Base-by-base conservation (phyloP, 805 yeast genomes). In the Metschnikowia cerradonensis region DNA sequence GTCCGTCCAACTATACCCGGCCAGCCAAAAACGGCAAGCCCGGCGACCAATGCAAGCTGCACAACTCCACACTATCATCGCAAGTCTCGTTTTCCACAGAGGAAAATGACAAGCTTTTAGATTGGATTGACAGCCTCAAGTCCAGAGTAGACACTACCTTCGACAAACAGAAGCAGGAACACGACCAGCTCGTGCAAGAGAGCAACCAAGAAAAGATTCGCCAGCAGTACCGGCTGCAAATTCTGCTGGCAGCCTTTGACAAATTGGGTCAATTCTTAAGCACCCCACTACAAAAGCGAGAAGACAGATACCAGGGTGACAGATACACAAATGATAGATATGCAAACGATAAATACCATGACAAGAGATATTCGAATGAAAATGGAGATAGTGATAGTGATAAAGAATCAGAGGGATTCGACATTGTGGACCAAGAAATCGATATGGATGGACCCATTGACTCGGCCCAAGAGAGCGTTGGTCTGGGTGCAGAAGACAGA, bases 221-320 rank as follows among this genome's bases (percentile, higher is more conserved):
- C 41, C 51, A 31, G n/a, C 53, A 57, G 45, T 57, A 58, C 50
- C 48, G 58, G 17, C 45, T 49, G 26, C 60, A 62, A 52, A 61
- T 69, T 36, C 63, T 57, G 47, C 68, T 63, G 52, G 65, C 60
- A n/a, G 52, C 59, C 15, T 66, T 67, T 37, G 61, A 59, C 30
- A 60, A 61, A 51, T 55, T 67, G 48, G 62, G 57, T 11, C 48
- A 49, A 6, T 7, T 50, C 1, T 23, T 63, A 8, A 38, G 45
- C 6, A 20, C 37, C 11, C 34, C 43, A 10, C 43, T 40, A 19
- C 34, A 23, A 19, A 40, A 40, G 43, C 43, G 6, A 26, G 33
- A 40, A 26, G 11, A n/a, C 22, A 26, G 30, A 26, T 26, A 11
- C 11, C 30, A 10, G 11, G 10, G 30, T 26, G 30, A 10, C 10